phyloP scores from a whole-genome alignment of 805 yeast genomes.

The Myxozyma vanderwaltii region DNA sequence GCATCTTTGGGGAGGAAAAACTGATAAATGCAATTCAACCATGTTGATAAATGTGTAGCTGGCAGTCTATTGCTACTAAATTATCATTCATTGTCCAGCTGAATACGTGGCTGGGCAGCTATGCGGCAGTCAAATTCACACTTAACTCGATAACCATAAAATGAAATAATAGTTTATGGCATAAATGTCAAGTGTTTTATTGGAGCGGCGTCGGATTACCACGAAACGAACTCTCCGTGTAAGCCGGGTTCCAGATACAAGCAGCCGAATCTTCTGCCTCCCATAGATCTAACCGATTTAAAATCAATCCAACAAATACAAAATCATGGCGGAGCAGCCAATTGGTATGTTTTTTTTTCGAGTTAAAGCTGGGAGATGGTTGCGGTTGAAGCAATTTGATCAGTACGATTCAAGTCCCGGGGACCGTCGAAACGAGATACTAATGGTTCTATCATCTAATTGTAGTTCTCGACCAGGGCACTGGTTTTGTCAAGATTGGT shows the following conservation, averaged over 20 bases:
- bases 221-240: constrained; percentile 7
- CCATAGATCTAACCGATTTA: not conserved
- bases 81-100: too few species aligned
- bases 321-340: constrained; percentile 40
- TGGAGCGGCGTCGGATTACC: not conserved
- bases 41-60: too few species aligned
- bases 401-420: not conserved
- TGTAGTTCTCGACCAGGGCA: constrained; percentile 94
- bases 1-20: too few species aligned
- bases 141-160: too few species aligned
- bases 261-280: not conserved
- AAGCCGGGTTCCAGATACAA: not conserved
- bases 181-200: not conserved
- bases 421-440: not conserved
- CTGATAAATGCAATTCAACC: too few species aligned
- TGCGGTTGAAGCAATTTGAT: not conserved
- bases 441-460: not conserved
- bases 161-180: too few species aligned
- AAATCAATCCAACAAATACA: not conserved
- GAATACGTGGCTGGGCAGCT: too few species aligned
- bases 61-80: too few species aligned
- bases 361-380: not conserved
- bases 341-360: constrained; percentile 38
- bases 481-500: constrained; percentile 76
- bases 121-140: too few species aligned